Evolutionary conservation across 371 early-diverging fungal genomes (phyloP), one percentile per base, ranked within the genome.

Genomic region (Globomyces sp.): DNA sequence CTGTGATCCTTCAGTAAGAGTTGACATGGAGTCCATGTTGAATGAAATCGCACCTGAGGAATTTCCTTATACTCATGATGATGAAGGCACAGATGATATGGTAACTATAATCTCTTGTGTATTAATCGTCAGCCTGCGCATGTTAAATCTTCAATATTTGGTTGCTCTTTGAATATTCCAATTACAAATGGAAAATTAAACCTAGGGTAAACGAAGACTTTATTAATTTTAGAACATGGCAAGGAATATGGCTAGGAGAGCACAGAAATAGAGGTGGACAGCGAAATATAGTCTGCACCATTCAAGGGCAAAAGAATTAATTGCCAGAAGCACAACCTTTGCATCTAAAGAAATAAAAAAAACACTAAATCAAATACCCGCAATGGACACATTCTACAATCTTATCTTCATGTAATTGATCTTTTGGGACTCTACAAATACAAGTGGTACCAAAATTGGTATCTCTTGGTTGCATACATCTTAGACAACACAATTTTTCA

Each of bases 391-490:
- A 99, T 75, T 95, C 95, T 24, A 98, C 86, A 3, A 90, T 82
- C 65, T 90, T 87, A 45, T 90, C 95, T 68, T 92, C 92, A 68
- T 92, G 90, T 55, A 97, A 74, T 68, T 92, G 94, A 53, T 82
- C 86, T 73, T 89, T 90, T 4, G 99, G 99, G 39, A 99, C 98
- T 65, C 99, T 89, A 83, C 99, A 99, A 5, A 97, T 90, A 77
- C 99, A 99, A 5, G 95, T 90, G 4, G 96, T 98, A 37, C 97
- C 98, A 81, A 92, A 94, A 76, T 96, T 98, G 41, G 96, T 98
- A 72, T 99, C 99, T 67, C 87, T 87, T 46, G 97, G 90, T 70
- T 99, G 99, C 58, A 99, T 92, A 76, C 99, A 99, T 57, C 94
- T 84, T 64, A 98, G 73, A 74, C 99, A 99, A 76, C 99, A 99